A percentile compares a stretch with the other conserved stretches of the same genome.
phyloP scores from a whole-genome alignment of 2,329 filamentous ascomycete species.

The Talaromyces sp. region DNA sequence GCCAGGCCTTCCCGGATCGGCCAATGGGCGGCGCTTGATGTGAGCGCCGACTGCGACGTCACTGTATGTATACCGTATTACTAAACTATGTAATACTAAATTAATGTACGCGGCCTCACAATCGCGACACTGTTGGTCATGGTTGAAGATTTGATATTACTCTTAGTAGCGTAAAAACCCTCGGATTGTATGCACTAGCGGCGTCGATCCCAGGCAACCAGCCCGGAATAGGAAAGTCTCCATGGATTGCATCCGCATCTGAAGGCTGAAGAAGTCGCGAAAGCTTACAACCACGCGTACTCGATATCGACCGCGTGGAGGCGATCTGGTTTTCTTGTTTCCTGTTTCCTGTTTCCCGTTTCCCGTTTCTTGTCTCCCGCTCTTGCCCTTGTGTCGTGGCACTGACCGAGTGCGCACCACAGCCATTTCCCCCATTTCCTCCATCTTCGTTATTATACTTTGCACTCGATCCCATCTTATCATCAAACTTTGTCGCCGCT shows the following conservation, averaged over 20 bases:
- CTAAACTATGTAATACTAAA: too few relatives aligned
- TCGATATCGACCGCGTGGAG: background rate
- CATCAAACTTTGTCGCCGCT: conserved; percentile 1
- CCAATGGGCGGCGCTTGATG: background rate
- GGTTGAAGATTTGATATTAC: background rate
- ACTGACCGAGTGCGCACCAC: too few relatives aligned
- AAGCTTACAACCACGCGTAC: background rate
- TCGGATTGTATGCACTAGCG: background rate
- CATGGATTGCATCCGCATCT: background rate
- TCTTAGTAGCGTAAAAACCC: background rate
- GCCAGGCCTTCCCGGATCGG: background rate
- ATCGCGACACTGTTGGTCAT: background rate
- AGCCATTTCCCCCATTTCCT: too few relatives aligned
- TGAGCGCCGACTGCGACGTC: background rate
- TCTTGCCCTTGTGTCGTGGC: too few relatives aligned
- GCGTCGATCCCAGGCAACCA: background rate
- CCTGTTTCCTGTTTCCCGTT: background rate
- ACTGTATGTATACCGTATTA: background rate
- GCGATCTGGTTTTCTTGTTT: background rate
- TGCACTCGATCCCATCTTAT: background rate
- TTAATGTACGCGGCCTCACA: background rate
- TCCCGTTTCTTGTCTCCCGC: background rate
- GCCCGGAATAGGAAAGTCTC: background rate
- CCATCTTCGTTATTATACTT: too few relatives aligned
- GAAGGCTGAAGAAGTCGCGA: background rate